Evolutionary conservation across 371 early-diverging fungal species (phyloP).

Genomic region (Mucor circinelloides): DNA sequence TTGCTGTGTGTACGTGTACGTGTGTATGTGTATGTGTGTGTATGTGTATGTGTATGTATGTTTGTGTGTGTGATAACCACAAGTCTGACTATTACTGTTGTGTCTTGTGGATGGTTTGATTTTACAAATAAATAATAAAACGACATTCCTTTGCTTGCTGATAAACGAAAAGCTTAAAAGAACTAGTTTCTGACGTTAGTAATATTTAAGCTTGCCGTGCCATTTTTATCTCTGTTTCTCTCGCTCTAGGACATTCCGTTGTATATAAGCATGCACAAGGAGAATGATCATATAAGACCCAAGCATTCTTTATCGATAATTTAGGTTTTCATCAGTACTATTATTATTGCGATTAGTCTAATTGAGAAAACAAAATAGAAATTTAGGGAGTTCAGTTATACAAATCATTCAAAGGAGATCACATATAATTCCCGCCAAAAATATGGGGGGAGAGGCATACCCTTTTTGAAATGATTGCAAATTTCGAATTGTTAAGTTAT

Average conservation of each 20-base stretch:
- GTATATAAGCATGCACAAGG: background rate
- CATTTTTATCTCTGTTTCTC: background rate
- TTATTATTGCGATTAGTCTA: background rate
- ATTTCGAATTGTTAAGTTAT: background rate
- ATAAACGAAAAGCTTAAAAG: background rate
- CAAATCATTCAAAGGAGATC: background rate
- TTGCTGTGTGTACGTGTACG: too few relatives aligned
- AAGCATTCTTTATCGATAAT: background rate
- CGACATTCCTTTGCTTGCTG: background rate
- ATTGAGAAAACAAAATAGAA: slow-evolving; percentile 2
- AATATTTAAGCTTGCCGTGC: background rate
- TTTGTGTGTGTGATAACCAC: background rate
- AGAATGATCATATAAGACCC: background rate
- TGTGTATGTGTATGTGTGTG: too few relatives aligned
- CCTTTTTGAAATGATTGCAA: background rate
- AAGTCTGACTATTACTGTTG: too few relatives aligned
- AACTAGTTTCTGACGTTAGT: background rate
- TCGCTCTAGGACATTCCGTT: background rate
- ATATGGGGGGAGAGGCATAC: background rate
- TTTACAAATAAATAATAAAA: background rate
- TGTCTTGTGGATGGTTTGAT: background rate
- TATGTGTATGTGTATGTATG: too few relatives aligned
- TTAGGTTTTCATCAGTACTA: background rate
- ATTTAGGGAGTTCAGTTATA: background rate
- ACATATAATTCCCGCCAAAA: slow-evolving; percentile 13